These are phyloP conservation scores for Solanum peruvianum DNA, from an alignment of 257 asterid genomes.

Conservation along the genomic window DNA sequence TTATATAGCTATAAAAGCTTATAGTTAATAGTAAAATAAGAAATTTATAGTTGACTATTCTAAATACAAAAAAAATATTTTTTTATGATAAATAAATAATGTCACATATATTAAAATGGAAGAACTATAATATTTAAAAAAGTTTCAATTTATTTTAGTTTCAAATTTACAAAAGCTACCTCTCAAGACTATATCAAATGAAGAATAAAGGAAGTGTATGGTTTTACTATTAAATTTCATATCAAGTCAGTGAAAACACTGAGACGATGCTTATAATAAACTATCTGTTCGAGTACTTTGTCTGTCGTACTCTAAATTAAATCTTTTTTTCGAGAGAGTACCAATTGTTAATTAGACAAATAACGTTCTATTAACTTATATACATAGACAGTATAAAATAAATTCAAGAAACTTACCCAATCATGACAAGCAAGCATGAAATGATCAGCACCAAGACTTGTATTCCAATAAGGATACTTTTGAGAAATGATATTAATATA, in stretches of 20 bases:
- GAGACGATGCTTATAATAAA: background rate
- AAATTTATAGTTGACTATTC: too few species aligned
- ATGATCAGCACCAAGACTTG: slow-evolving; percentile 67
- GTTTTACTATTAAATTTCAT: background rate
- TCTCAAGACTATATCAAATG: background rate
- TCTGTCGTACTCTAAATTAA: background rate
- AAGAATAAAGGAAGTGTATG: background rate
- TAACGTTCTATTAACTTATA: background rate
- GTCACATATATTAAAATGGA: background rate
- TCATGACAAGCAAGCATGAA: slow-evolving; percentile 87
- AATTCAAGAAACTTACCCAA: slow-evolving; percentile 33
- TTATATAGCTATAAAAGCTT: background rate
- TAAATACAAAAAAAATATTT: too few species aligned
- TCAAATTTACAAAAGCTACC: background rate
- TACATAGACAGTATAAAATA: background rate
- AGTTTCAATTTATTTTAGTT: too few species aligned
- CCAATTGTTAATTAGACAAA: background rate
- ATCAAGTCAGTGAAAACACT: background rate
- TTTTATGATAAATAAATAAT: too few species aligned
- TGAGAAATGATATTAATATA: slow-evolving; percentile 15
- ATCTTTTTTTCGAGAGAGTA: background rate
- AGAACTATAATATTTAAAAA: too few species aligned
- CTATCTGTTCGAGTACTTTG: background rate
- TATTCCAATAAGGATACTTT: slow-evolving; percentile 69
- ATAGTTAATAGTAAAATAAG: background rate